Base-by-base conservation (phyloP, 23 red algal species). In the Agarophyton chilense region DNA sequence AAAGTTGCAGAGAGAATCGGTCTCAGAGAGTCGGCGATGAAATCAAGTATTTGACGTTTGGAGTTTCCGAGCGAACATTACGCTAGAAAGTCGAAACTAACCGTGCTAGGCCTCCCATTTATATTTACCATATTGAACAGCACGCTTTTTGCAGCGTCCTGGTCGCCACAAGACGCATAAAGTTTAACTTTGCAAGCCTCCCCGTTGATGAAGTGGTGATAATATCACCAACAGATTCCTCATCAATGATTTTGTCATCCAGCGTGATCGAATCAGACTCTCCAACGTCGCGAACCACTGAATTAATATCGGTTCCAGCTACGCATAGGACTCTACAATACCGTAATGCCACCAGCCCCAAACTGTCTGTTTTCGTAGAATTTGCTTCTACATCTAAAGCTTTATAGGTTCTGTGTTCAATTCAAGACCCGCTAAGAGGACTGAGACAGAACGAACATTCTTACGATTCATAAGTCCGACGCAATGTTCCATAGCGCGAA, bases 61-160 rank as follows among this genome's bases (percentile, higher is more conserved):
- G 82, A 52, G 43, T 60, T 40, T 7, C 33, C 46, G 43, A 18
- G 62, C 32, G 44, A 38, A 54, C 82, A 86, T 55, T 86, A 86
- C 14, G 50, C 82, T n/a, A 86, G 24, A 33, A 29, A 40, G 24
- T 86, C 64, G 62, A 86, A 41, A 25, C 43, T 34, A 43, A 80
- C 31, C 29, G 18, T 74, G 25, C 9, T 39, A 26, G 26, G 43
- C 10, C 25, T 49, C 24, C 40, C 21, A 49, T 16, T 49, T 46
- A 18, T 21, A 12, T 49, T 47, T 24, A 47, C 68, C 4, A 25
- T 47, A 10, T 74, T 26, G 19, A 46, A 74, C 18, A 25, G 24
- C 0, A 49, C 12, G 16, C 68, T 39, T 47, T 74, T 49, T 16
- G 4, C 10, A 12, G 2, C 24, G 8, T 43, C 68, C 12, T 28